Conservation (phyloP, 768 basidiomycete species). For the Suillus lakei region DNA sequence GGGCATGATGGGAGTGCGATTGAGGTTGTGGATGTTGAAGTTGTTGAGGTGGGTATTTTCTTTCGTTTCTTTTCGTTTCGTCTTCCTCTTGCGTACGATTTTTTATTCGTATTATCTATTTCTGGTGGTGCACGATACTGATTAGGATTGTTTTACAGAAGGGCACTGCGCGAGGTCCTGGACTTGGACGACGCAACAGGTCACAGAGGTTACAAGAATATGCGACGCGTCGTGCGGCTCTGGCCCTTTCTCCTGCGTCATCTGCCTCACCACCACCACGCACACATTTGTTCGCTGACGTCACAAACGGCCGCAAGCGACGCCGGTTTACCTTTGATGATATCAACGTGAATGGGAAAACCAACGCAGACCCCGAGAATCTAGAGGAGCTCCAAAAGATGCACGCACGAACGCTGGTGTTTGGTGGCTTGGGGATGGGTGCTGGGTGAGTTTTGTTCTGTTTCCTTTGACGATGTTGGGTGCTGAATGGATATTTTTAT, state of each 20-base stretch:
- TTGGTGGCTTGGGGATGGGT: slow-evolving; percentile 45
- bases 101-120: slow-evolving; percentile 9
- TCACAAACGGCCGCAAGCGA: slow-evolving; percentile 41
- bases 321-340: slow-evolving; percentile 27
- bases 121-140: background rate
- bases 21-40: slow-evolving; percentile 68
- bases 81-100: background rate
- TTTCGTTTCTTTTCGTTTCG: slow-evolving; percentile 3
- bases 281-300: slow-evolving; percentile 27
- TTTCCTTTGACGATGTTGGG: background rate
- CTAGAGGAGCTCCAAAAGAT: slow-evolving; percentile 46
- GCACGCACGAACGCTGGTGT: slow-evolving; percentile 52
- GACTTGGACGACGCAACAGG: slow-evolving; percentile 64
- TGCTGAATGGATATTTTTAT: slow-evolving; percentile 1
- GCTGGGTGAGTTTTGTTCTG: slow-evolving; percentile 45
- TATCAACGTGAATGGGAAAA: slow-evolving; percentile 22
- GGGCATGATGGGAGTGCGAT: slow-evolving; percentile 80
- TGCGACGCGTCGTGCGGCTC: slow-evolving; percentile 56
- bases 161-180: slow-evolving; percentile 54
- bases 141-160: slow-evolving; percentile 40
- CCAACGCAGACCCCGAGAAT: slow-evolving; percentile 25
- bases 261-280: slow-evolving; percentile 29
- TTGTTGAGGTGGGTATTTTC: slow-evolving; percentile 58
- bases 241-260: slow-evolving; percentile 28
- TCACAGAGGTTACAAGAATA: slow-evolving; percentile 72